Base-by-base conservation (phyloP, 2,329 filamentous ascomycete species). In the Epichloe aotearoae region DNA sequence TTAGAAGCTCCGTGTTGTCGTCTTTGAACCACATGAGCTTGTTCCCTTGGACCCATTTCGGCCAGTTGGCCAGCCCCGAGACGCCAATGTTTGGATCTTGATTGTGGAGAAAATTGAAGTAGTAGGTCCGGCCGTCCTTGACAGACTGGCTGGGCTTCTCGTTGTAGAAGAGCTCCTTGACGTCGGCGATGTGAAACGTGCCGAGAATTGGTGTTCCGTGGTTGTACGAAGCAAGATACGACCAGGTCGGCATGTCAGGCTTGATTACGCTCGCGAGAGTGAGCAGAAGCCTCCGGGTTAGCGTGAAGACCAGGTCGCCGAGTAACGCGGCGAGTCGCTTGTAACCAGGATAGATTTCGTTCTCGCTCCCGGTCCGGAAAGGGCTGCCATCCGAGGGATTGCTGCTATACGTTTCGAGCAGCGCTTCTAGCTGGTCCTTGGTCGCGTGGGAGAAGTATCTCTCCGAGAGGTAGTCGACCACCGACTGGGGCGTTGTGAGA, bases 321-420 rank as follows among this genome's bases (percentile, higher is more conserved):
- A 90, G 69, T 26, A 91, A 77, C 36, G 86, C 86, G 2, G 84
- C 81, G 0, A 88, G 69, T 12, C 84, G 83, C 66, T 90, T 91
- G 73, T 81, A 90, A 56, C 86, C 77, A 0, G 86, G 84, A 61
- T 86, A 89, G 59, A 80, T 72, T 59, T 84, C 81, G 67, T 91
- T 86, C n/a, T 83, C 55, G 10, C 76, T 54, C 1, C 77, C 71
- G 0, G 86, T 90, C 46, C 80, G 73, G 72, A 87, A 90, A 1
- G 87, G 87, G 2, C 81, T 85, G 36, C 86, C 86, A 17, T 75
- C 54, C 7, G 19, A 73, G 62, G 23, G 71, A 69, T n/a, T 73
- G 63, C 2, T 77, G 2, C 2, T 73, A 61, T 91, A 93, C 0
- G 76, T 79, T 38, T 66, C 67, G 5, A 90, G 76, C 0, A 89